Percentiles rank a stretch among this genome's conserved stretches.
These are phyloP conservation scores for Blastobotrys persicus DNA, from an alignment of 1,139 yeast species.

Conservation along the genomic window DNA sequence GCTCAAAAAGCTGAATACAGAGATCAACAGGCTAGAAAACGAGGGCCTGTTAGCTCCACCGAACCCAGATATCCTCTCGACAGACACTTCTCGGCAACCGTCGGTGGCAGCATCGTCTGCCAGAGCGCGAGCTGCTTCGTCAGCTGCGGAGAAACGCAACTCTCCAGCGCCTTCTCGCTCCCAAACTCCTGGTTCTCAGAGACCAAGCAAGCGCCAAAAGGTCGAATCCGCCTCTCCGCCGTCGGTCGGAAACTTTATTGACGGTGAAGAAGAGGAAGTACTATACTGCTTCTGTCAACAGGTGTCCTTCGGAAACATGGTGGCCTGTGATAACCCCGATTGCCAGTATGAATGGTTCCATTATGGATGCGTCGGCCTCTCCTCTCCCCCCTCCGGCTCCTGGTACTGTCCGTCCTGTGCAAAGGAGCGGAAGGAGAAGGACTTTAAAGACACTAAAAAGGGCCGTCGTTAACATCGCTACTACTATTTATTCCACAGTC, in stretches of 20 bases:
- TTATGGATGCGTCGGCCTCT: conserved; percentile 73
- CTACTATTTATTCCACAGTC: background rate
- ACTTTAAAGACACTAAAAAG: conserved; percentile 22
- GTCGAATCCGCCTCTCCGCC: conserved; percentile 8
- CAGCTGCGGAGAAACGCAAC: conserved; percentile 15
- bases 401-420: conserved; percentile 42
- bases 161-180: conserved; percentile 23
- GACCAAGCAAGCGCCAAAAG: conserved; percentile 30
- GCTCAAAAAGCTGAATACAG: conserved; percentile 66
- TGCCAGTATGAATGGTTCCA: conserved; percentile 88
- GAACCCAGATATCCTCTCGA: conserved; percentile 5
- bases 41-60: conserved; percentile 69
- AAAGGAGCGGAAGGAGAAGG: conserved; percentile 28
- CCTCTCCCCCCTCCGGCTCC: conserved; percentile 42
- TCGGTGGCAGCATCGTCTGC: conserved; percentile 12
- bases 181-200: conserved; percentile 20
- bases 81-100: conserved; percentile 18
- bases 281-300: conserved; percentile 81
- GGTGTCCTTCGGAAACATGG: conserved; percentile 87
- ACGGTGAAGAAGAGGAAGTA: conserved; percentile 56
- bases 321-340: conserved; percentile 82
- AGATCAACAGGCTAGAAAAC: conserved; percentile 68
- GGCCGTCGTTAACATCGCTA: conserved; percentile 8
- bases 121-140: background rate
- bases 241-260: conserved; percentile 1